A percentile compares a stretch with the other conserved stretches of the same genome.
These are phyloP conservation scores for Penicillium rolfsii DNA, from an alignment of 2,329 filamentous ascomycete species.

Conservation along the genomic window DNA sequence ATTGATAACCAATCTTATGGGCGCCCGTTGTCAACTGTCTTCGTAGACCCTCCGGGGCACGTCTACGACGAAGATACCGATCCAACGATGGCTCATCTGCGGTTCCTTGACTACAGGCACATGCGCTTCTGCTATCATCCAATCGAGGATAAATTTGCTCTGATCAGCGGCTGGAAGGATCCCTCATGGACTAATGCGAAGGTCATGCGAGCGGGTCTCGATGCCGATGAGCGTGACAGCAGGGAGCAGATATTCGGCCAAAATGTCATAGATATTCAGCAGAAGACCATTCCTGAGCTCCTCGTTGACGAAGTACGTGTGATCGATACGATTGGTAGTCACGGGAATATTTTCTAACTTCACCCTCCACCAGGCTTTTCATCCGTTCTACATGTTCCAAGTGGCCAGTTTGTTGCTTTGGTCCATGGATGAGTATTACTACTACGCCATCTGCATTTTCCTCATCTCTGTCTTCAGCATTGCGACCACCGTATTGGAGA, in stretches of 20 bases:
- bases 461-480: constrained; percentile 93
- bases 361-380: constrained; percentile 67
- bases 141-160: constrained; percentile 81
- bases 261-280: constrained; percentile 90
- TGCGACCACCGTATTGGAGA: constrained; percentile 84
- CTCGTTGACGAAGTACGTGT: constrained; percentile 78
- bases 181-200: constrained; percentile 81
- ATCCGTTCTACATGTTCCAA: constrained; percentile 98
- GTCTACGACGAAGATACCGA: constrained; percentile 69
- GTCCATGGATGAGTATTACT: constrained; percentile 96
- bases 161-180: constrained; percentile 92
- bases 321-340: background rate
- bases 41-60: constrained; percentile 57
- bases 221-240: constrained; percentile 82
- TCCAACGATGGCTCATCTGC: constrained; percentile 73
- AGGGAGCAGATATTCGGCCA: constrained; percentile 85
- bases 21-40: constrained; percentile 65
- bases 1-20: constrained; percentile 64
- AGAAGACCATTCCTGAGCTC: constrained; percentile 81
- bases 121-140: constrained; percentile 92
- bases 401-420: constrained; percentile 91
- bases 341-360: constrained; percentile 19
- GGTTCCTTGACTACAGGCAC: constrained; percentile 88
- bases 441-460: constrained; percentile 95
- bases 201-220: constrained; percentile 75